phyloP scores from a whole-genome alignment of 1,284 basidiomycete species.

The Cystobasidiaceae sp. region DNA sequence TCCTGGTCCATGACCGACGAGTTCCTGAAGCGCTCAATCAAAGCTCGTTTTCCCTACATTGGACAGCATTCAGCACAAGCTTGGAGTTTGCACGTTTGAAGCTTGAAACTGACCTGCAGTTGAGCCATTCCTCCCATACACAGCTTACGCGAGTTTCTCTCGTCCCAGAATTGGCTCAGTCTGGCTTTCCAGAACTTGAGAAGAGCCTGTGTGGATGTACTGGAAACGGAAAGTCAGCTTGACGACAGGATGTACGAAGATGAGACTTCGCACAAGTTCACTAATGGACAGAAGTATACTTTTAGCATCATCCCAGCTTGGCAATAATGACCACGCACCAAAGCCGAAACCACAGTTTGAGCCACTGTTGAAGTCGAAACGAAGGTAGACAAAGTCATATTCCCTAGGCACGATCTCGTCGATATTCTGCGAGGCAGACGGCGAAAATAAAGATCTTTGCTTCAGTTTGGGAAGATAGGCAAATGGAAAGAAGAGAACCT shows the following conservation, averaged over 20 bases:
- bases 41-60: constrained; percentile 67
- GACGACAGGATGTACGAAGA: neutral
- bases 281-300: neutral
- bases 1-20: constrained; percentile 37
- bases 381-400: constrained; percentile 57
- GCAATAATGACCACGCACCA: neutral
- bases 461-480: too few species aligned
- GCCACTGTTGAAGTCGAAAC: constrained; percentile 66
- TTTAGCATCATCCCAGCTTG: neutral
- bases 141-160: constrained; percentile 79
- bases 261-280: constrained; percentile 3
- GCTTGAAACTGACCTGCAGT: too few species aligned
- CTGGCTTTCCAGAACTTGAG: constrained; percentile 64
- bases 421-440: constrained; percentile 2
- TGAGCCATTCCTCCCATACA: constrained; percentile 27
- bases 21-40: constrained; percentile 54
- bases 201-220: constrained; percentile 63
- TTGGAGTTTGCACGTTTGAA: too few species aligned
- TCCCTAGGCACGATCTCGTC: constrained; percentile 26
- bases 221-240: constrained; percentile 56
- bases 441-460: too few species aligned
- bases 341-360: constrained; percentile 70
- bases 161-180: constrained; percentile 65
- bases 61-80: neutral
- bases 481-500: neutral